Evolutionary conservation across 352 stramenopile genomes (phyloP).

Genomic region (Phytophthora colocasiae): DNA sequence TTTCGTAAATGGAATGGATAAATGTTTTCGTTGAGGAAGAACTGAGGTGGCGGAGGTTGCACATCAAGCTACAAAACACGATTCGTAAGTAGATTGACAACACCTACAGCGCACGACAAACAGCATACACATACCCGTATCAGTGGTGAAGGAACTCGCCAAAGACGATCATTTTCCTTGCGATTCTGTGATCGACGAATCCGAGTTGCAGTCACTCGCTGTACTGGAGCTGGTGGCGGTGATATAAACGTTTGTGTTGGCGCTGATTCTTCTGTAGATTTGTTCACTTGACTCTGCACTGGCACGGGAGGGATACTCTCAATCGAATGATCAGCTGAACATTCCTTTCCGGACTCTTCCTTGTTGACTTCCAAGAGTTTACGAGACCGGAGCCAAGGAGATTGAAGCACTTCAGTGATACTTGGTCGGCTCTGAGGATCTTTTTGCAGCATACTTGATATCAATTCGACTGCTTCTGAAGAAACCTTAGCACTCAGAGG

Average conservation of each 20-base stretch:
- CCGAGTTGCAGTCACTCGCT: not conserved
- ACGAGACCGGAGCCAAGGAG: constrained; percentile 13
- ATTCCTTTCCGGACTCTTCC: not conserved
- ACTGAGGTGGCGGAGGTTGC: too few species aligned
- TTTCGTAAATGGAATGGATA: too few species aligned
- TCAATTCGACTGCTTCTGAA: constrained; percentile 21
- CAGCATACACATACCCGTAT: constrained; percentile 5
- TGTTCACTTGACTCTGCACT: not conserved
- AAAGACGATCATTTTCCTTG: not conserved
- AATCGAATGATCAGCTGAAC: not conserved
- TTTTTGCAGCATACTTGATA: constrained; percentile 41
- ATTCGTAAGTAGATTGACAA: too few species aligned
- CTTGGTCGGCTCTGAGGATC: constrained; percentile 14
- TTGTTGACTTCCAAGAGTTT: not conserved
- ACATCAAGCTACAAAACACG: too few species aligned
- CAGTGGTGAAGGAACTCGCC: constrained; percentile 3
- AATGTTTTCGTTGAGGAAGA: too few species aligned
- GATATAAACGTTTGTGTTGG: not conserved
- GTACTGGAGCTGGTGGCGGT: constrained; percentile 7
- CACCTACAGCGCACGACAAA: too few species aligned
- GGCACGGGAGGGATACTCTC: constrained; percentile 1
- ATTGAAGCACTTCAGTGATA: constrained; percentile 27
- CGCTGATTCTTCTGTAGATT: not conserved
- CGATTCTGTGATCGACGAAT: not conserved
- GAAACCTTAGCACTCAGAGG: constrained; percentile 31